phyloP scores from a whole-genome alignment of 768 basidiomycete species.

The Panus rudis region DNA sequence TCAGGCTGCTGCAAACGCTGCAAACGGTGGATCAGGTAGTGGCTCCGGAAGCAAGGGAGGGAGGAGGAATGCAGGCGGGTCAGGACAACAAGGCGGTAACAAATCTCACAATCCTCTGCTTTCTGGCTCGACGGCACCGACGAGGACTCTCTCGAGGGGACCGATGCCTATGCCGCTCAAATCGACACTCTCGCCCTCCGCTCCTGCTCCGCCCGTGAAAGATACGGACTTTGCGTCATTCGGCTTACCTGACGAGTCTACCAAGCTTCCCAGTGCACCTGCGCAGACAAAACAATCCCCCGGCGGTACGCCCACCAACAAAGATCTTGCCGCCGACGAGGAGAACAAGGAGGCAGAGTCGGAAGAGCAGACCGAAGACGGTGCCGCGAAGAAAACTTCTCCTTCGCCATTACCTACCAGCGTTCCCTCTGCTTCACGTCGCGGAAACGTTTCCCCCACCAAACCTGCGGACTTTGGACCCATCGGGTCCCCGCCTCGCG shows the following conservation, averaged over 20 bases:
- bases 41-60: slow-evolving; percentile 26
- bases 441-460: slow-evolving; percentile 32
- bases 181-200: slow-evolving; percentile 66
- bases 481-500: slow-evolving; percentile 71
- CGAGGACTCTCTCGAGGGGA: slow-evolving; percentile 44
- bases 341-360: slow-evolving; percentile 9
- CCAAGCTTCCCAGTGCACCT: slow-evolving; percentile 39
- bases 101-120: slow-evolving; percentile 28
- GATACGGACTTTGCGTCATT: slow-evolving; percentile 72
- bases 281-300: slow-evolving; percentile 25
- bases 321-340: slow-evolving; percentile 8
- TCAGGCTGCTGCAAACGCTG: slow-evolving; percentile 47
- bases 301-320: slow-evolving; percentile 1
- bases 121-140: slow-evolving; percentile 65
- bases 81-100: slow-evolving; percentile 11
- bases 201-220: slow-evolving; percentile 70
- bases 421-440: slow-evolving; percentile 41
- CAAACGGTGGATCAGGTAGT: slow-evolving; percentile 21
- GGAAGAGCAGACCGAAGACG: slow-evolving; percentile 5
- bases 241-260: slow-evolving; percentile 54
- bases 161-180: slow-evolving; percentile 66
- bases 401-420: slow-evolving; percentile 51
- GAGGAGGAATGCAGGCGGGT: slow-evolving; percentile 26
- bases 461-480: slow-evolving; percentile 63
- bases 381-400: slow-evolving; percentile 13